phyloP scores from a whole-genome alignment of 192 early-diverging fungal species.

The Gryganskiella cystojenkinii region DNA sequence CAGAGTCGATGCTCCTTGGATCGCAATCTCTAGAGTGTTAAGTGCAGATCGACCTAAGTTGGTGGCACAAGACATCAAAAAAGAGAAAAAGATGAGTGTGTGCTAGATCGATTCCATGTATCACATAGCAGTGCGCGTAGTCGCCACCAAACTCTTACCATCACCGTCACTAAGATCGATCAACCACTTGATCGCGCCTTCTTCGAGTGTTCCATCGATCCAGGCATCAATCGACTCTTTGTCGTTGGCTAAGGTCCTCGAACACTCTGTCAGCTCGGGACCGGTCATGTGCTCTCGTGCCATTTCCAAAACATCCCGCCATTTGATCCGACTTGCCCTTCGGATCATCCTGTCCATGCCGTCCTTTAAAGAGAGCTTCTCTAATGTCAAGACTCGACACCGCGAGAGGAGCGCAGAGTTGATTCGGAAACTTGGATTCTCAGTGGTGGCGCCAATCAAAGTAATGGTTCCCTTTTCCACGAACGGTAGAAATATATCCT shows the following conservation, averaged over 20 bases:
- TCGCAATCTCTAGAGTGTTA: constrained; percentile 72
- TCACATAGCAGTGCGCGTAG: no score
- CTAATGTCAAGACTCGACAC: constrained; percentile 81
- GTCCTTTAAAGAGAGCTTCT: constrained; percentile 68
- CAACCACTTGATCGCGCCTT: constrained; percentile 62
- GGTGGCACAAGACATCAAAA: neutral
- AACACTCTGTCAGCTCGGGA: neutral
- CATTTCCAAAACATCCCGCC: constrained; percentile 41
- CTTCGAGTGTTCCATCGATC: constrained; percentile 18
- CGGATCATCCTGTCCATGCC: constrained; percentile 69
- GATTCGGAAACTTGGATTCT: constrained; percentile 87
- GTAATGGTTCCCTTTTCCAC: constrained; percentile 81
- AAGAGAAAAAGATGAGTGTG: no score
- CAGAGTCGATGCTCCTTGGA: constrained; percentile 39
- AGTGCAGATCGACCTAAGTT: constrained; percentile 68
- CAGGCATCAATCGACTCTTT: constrained; percentile 13
- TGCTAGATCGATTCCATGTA: no score
- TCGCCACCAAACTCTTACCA: constrained; percentile 53
- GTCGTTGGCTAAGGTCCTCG: constrained; percentile 9
- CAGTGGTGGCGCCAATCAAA: constrained; percentile 80
- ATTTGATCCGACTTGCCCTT: constrained; percentile 67
- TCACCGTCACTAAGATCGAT: constrained; percentile 85
- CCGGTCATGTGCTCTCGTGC: constrained; percentile 30
- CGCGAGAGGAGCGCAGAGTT: constrained; percentile 85
- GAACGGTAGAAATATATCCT: constrained; percentile 85